Percentiles rank a stretch among this genome's conserved stretches.
Evolutionary conservation across 345 rosid species (phyloP).

Genomic region (Arabidopsis arenosa): DNA sequence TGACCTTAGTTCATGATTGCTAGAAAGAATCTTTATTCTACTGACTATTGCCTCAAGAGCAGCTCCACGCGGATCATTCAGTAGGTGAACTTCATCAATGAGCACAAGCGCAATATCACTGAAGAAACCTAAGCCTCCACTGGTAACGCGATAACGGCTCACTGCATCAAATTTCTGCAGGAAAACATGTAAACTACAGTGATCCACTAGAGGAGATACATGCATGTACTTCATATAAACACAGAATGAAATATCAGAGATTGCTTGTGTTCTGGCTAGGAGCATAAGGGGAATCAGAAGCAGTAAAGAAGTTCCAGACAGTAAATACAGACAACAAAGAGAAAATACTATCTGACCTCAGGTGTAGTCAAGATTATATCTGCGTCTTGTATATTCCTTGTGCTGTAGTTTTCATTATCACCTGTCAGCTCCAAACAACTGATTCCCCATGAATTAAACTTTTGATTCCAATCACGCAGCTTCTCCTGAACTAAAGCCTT

Average conservation of each 20-base stretch:
- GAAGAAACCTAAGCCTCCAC: conserved; percentile 95
- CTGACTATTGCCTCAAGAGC: conserved; percentile 94
- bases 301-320: background rate
- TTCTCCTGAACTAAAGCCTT: conserved; percentile 98
- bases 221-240: conserved; percentile 5
- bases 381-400: conserved; percentile 79
- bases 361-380: conserved; percentile 96
- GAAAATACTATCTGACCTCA: conserved; percentile 60
- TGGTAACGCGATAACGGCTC: conserved; percentile 79
- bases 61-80: conserved; percentile 97
- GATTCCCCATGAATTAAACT: conserved; percentile 81
- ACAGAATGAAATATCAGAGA: conserved; percentile 9
- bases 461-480: conserved; percentile 88
- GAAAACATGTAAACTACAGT: conserved; percentile 19
- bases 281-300: background rate
- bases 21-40: conserved; percentile 88
- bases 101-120: conserved; percentile 88
- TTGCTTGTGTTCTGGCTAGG: background rate
- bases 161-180: conserved; percentile 97
- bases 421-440: conserved; percentile 92
- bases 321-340: conserved; percentile 11
- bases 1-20: conserved; percentile 71
- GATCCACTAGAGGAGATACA: conserved; percentile 20
- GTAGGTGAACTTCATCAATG: conserved; percentile 94
- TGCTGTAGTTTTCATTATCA: conserved; percentile 80